A percentile compares a stretch with the other conserved stretches of the same genome.
Conservation (phyloP, 768 basidiomycete genomes). For the Hortiboletus flavorubellus region DNA sequence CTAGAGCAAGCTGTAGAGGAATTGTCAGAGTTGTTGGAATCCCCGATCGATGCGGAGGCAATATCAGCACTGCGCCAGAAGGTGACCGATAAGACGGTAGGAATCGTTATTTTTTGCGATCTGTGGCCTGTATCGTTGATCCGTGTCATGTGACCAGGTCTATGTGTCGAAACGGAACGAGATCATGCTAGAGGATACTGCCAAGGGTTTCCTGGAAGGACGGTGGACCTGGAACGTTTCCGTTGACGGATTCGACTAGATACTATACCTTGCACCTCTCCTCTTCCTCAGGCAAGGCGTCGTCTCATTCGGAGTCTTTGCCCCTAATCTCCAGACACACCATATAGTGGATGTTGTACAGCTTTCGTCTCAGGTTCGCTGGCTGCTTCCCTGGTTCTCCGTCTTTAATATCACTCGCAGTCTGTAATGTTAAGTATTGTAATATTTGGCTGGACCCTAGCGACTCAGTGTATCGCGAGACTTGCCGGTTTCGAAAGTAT, state of each 20-base stretch:
- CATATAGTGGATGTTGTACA: background rate
- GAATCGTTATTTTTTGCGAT: slow-evolving; percentile 20
- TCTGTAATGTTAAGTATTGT: slow-evolving; percentile 14
- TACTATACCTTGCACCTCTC: slow-evolving; percentile 15
- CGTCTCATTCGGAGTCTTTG: background rate
- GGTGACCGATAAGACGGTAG: slow-evolving; percentile 92
- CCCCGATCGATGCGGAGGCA: slow-evolving; percentile 81
- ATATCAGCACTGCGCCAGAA: slow-evolving; percentile 83
- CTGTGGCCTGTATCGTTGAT: background rate
- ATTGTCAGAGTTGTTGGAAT: slow-evolving; percentile 87
- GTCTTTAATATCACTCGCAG: slow-evolving; percentile 1
- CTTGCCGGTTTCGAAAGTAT: too few relatives aligned
- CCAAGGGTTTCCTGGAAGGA: slow-evolving; percentile 82
- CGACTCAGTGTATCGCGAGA: too few relatives aligned
- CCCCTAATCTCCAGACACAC: slow-evolving; percentile 1
- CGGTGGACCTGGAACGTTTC: slow-evolving; percentile 78
- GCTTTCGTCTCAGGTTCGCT: slow-evolving; percentile 1
- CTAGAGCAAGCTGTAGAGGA: slow-evolving; percentile 95
- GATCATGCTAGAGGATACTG: slow-evolving; percentile 93
- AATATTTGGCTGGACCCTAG: too few relatives aligned
- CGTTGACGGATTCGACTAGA: slow-evolving; percentile 67
- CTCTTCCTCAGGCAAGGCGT: background rate
- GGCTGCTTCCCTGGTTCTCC: background rate
- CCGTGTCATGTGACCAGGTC: slow-evolving; percentile 40
- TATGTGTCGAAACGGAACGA: slow-evolving; percentile 98